Conservation (phyloP, 495 filamentous ascomycete species). For the Neurospora pannonica region DNA sequence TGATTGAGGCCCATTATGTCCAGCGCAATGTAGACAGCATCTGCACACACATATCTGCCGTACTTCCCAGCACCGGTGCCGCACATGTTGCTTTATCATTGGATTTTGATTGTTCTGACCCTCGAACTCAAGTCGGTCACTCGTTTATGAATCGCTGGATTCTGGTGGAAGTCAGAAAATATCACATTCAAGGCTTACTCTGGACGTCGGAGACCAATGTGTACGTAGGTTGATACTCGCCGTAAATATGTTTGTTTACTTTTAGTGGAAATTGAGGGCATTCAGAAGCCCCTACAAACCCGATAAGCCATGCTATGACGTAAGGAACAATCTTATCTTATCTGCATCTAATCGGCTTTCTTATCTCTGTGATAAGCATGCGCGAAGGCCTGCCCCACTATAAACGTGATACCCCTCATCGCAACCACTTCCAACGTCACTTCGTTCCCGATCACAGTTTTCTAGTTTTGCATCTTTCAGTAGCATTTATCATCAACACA, state of each 20-base stretch:
- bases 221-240: not conserved
- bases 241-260: not conserved
- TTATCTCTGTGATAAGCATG: not conserved
- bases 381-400: not conserved
- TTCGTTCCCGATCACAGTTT: not conserved
- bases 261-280: not conserved
- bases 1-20: not conserved
- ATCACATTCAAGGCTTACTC: not conserved
- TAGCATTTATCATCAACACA: not conserved
- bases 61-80: not conserved
- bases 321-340: not conserved
- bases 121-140: not conserved
- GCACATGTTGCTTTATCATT: not conserved
- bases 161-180: not conserved
- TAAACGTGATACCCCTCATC: not conserved
- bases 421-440: not conserved
- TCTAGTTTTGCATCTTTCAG: not conserved
- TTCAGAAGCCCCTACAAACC: not conserved
- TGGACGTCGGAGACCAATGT: not conserved
- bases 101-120: not conserved
- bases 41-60: not conserved
- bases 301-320: not conserved
- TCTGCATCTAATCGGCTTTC: not conserved
- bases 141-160: not conserved
- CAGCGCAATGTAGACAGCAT: not conserved